Conservation (phyloP, 2,329 filamentous ascomycete genomes). For the Ophiosphaerella korrae region DNA sequence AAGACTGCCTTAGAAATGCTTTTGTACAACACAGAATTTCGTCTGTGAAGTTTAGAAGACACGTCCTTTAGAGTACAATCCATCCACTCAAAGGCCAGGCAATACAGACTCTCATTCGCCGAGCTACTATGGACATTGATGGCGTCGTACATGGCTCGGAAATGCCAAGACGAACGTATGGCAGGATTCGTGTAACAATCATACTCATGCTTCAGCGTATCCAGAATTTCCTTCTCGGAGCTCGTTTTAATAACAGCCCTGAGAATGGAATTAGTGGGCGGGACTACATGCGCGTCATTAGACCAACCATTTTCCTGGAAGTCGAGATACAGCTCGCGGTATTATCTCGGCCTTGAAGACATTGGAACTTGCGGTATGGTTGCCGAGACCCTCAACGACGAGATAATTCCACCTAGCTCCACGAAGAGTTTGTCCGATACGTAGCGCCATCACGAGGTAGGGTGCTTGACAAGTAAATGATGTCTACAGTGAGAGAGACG, state of each 20-base stretch:
- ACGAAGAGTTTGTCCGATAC: too few relatives aligned
- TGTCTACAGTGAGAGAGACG: too few relatives aligned
- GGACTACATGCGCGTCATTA: too few relatives aligned
- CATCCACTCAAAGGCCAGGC: slow-evolving; percentile 32
- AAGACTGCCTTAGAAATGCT: slow-evolving; percentile 11
- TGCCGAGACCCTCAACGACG: too few relatives aligned
- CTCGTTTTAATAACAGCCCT: slow-evolving; percentile 21
- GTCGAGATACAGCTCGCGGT: too few relatives aligned
- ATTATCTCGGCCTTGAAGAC: too few relatives aligned
- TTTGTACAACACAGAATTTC: slow-evolving; percentile 20
- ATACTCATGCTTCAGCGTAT: slow-evolving; percentile 16
- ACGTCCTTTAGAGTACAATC: slow-evolving; percentile 13
- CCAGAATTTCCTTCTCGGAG: background rate
- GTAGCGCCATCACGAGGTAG: too few relatives aligned
- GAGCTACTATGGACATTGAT: slow-evolving; percentile 2
- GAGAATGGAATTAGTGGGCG: too few relatives aligned
- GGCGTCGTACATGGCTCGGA: slow-evolving; percentile 20
- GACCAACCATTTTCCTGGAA: too few relatives aligned
- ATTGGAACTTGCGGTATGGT: too few relatives aligned
- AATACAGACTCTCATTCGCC: slow-evolving; percentile 7
- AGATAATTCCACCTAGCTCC: too few relatives aligned
- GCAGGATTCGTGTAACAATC: slow-evolving; percentile 16
- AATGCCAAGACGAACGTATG: slow-evolving; percentile 18
- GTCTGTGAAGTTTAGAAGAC: slow-evolving; percentile 16
- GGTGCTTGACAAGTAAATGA: too few relatives aligned